phyloP scores from a whole-genome alignment of 176 grass and related monocot species.

The Zizania latifolia region DNA sequence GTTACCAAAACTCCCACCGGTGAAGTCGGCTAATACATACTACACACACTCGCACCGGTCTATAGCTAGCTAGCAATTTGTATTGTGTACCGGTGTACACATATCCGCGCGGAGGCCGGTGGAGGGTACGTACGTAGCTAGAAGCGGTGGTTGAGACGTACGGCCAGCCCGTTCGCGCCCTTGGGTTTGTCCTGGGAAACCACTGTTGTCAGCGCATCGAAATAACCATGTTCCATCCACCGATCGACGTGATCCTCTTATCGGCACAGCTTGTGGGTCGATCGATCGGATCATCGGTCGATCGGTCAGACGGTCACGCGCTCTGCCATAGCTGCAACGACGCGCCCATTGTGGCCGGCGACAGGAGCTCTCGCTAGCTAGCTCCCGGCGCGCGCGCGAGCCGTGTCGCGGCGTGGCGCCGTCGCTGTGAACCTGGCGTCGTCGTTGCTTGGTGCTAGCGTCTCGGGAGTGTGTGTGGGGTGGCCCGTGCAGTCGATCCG shows the following conservation, averaged over 20 bases:
- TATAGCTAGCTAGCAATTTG: not conserved
- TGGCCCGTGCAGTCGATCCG: not conserved
- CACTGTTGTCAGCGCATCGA: no score
- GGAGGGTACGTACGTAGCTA: not conserved
- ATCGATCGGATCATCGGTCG: no score
- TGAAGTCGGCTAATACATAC: not conserved
- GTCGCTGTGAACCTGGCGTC: not conserved
- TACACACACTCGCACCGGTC: not conserved
- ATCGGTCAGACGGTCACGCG: no score
- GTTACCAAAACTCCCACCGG: not conserved
- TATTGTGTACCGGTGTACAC: not conserved
- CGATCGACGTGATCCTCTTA: no score
- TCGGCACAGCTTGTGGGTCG: no score
- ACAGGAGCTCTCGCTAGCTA: no score
- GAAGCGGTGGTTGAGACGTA: constrained; percentile 27
- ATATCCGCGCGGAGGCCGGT: not conserved
- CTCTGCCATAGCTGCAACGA: no score
- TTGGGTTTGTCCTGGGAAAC: not conserved
- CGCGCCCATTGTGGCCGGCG: no score
- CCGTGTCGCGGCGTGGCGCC: constrained; percentile 13
- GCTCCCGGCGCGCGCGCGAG: not conserved
- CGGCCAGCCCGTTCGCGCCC: constrained; percentile 22
- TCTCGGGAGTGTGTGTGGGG: no score
- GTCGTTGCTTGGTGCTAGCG: no score
- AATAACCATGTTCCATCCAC: no score